phyloP scores from a whole-genome alignment of 1,139 yeast species.

The Yamadazyma taylorii region DNA sequence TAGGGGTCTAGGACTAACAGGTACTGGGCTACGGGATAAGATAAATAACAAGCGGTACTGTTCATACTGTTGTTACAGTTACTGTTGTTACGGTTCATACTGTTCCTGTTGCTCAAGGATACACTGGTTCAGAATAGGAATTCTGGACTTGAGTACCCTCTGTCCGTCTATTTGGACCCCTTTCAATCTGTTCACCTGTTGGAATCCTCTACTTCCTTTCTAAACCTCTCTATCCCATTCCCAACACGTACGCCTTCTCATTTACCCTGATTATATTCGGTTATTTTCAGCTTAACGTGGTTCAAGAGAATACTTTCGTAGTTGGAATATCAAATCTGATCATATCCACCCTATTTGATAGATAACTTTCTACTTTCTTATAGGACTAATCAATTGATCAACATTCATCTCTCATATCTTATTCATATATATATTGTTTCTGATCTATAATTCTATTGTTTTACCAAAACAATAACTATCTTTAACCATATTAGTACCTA shows the following conservation, averaged over 20 bases:
- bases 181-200: no score
- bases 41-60: no score
- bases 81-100: background rate
- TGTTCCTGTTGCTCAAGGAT: background rate
- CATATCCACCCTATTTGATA: slow-evolving; percentile 51
- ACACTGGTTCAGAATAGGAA: background rate
- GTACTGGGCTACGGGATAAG: no score
- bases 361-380: slow-evolving; percentile 23
- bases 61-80: background rate
- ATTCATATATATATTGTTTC: slow-evolving; percentile 2
- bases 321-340: slow-evolving; percentile 39
- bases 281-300: slow-evolving; percentile 54
- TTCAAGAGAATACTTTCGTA: slow-evolving; percentile 49
- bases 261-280: slow-evolving; percentile 53
- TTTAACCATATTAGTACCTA: slow-evolving; percentile 19
- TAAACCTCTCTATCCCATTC: background rate
- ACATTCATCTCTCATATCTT: slow-evolving; percentile 15
- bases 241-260: slow-evolving; percentile 45
- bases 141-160: background rate
- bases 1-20: no score
- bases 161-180: no score
- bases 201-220: no score
- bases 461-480: slow-evolving; percentile 19
- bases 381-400: slow-evolving; percentile 47
- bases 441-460: slow-evolving; percentile 14